phyloP scores from a whole-genome alignment of 129 eudicot genomes.

The Mikania micrantha region DNA sequence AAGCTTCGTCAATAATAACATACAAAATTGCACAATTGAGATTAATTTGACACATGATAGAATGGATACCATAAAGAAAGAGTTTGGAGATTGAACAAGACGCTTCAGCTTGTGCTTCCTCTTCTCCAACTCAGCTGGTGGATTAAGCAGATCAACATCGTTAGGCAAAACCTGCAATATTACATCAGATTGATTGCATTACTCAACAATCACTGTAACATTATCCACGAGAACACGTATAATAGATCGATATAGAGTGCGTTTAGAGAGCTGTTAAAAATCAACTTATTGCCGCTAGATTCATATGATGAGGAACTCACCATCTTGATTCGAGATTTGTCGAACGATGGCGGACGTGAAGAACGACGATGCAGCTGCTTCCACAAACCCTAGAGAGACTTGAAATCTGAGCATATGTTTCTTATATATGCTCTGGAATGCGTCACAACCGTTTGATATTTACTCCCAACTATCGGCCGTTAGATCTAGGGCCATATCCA shows the following conservation, averaged over 20 bases:
- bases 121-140: constrained; percentile 55
- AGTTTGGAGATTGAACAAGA: constrained; percentile 50
- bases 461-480: neutral
- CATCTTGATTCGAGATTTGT: constrained; percentile 9
- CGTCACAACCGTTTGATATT: neutral
- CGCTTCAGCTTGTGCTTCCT: constrained; percentile 65
- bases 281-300: too few species aligned
- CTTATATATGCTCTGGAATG: neutral
- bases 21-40: too few species aligned
- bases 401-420: neutral
- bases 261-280: too few species aligned
- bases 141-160: constrained; percentile 52
- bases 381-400: neutral
- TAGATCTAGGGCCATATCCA: neutral
- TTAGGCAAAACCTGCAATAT: constrained; percentile 38
- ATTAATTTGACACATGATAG: too few species aligned
- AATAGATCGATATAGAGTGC: neutral
- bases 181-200: neutral
- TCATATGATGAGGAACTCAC: neutral
- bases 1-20: too few species aligned
- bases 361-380: neutral
- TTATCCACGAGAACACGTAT: neutral
- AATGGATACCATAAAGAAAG: constrained; percentile 60
- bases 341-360: neutral
- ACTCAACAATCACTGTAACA: neutral